phyloP scores from a whole-genome alignment of 192 early-diverging fungal species.

The Chytriomyces sp. region DNA sequence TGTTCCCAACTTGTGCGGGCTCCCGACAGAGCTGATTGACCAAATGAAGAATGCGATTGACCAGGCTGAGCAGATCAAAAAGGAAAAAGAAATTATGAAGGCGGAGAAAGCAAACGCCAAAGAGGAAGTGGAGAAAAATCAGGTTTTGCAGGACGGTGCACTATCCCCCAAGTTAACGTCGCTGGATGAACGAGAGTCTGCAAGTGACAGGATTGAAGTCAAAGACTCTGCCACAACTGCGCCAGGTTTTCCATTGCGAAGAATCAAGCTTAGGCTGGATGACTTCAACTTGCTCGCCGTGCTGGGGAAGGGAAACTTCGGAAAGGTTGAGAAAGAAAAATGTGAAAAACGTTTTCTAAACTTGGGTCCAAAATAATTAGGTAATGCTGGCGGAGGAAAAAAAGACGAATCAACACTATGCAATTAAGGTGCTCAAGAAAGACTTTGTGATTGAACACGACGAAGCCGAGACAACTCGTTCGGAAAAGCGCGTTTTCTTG shows the following conservation, averaged over 20 bases:
- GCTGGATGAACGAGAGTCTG: no score
- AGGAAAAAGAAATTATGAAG: slow-evolving; percentile 54
- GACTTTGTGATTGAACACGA: slow-evolving; percentile 97
- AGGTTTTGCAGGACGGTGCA: no score
- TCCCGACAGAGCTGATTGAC: slow-evolving; percentile 82
- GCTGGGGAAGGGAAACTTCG: slow-evolving; percentile 98
- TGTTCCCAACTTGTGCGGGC: slow-evolving; percentile 91
- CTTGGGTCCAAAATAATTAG: no score
- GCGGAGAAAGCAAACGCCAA: slow-evolving; percentile 59
- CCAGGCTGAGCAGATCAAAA: slow-evolving; percentile 49
- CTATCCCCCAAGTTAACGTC: no score
- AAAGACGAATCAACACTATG: slow-evolving; percentile 77
- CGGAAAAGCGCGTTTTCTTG: slow-evolving; percentile 93
- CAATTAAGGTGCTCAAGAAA: slow-evolving; percentile 98
- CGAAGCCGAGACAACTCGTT: slow-evolving; percentile 90
- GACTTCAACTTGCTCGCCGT: slow-evolving; percentile 96
- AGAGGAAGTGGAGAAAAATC: slow-evolving; percentile 22
- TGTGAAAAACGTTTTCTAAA: background rate
- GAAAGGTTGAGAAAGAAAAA: slow-evolving; percentile 79
- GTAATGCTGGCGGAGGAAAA: slow-evolving; percentile 98
- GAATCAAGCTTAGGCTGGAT: slow-evolving; percentile 54
- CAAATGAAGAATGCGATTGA: slow-evolving; percentile 85
- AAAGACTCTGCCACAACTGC: background rate
- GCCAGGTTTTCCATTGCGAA: background rate
- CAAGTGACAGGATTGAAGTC: background rate